Conservation (phyloP, 2,329 filamentous ascomycete genomes). For the Colletotrichum abscissum region DNA sequence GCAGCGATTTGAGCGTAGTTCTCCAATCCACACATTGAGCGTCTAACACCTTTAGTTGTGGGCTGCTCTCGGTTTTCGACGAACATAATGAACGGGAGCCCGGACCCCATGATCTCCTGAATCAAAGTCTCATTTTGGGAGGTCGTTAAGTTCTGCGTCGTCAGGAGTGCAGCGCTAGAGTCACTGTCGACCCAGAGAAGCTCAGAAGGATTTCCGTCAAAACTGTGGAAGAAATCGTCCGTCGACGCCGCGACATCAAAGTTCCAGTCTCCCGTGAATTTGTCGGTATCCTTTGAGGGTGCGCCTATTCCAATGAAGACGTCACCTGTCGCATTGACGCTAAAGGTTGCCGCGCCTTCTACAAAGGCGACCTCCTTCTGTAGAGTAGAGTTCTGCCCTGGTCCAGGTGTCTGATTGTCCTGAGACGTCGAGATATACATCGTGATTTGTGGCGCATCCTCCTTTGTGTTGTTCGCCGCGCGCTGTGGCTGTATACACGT, state of each 20-base stretch:
- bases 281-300: constrained; percentile 67
- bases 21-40: constrained; percentile 85
- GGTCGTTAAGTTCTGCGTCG: constrained; percentile 78
- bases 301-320: constrained; percentile 84
- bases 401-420: constrained; percentile 74
- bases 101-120: constrained; percentile 62
- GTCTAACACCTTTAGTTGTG: constrained; percentile 75
- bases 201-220: constrained; percentile 63
- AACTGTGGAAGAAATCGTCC: constrained; percentile 81
- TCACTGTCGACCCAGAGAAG: constrained; percentile 90
- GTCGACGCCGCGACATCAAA: constrained; percentile 86
- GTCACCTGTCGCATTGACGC: constrained; percentile 70
- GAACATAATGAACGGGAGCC: constrained; percentile 81
- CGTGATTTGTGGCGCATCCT: constrained; percentile 76
- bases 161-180: constrained; percentile 79
- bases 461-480: constrained; percentile 55
- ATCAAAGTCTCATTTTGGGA: constrained; percentile 61
- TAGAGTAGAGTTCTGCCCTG: constrained; percentile 56
- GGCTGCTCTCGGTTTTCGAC: constrained; percentile 71
- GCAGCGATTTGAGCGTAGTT: constrained; percentile 72
- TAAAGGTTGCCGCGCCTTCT: constrained; percentile 77
- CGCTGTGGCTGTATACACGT: constrained; percentile 82
- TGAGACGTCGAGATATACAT: constrained; percentile 79
- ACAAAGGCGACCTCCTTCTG: constrained; percentile 65
- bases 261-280: constrained; percentile 76